Evolutionary conservation across 768 basidiomycete species (phyloP).

Genomic region (Termitomyces sp.): DNA sequence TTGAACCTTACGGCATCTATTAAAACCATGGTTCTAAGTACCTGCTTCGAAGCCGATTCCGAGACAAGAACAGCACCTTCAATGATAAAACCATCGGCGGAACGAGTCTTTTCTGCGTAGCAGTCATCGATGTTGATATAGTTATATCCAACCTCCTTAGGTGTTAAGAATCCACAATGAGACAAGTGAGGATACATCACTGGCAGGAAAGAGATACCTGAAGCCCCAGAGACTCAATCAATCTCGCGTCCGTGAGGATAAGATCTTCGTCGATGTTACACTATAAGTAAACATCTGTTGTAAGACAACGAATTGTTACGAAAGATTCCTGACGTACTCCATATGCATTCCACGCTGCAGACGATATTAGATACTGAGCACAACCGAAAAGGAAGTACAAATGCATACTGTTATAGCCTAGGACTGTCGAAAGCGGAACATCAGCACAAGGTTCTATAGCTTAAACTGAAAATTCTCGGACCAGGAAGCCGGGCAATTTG

Average conservation of each 20-base stretch:
- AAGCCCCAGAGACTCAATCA: conserved; percentile 56
- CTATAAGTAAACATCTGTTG: conserved; percentile 20
- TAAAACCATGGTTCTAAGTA: background rate
- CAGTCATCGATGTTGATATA: conserved; percentile 64
- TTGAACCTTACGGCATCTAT: conserved; percentile 48
- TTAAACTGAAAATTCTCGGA: conserved; percentile 12
- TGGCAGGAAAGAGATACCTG: conserved; percentile 23
- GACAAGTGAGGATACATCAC: background rate
- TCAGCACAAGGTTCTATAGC: background rate
- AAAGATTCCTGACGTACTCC: conserved; percentile 31
- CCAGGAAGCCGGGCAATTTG: conserved; percentile 33
- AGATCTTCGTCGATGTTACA: conserved; percentile 54
- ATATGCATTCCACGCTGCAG: conserved; percentile 64
- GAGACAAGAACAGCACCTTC: conserved; percentile 30
- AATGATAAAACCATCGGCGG: conserved; percentile 42
- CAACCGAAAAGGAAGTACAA: background rate
- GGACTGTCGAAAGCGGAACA: conserved; percentile 25
- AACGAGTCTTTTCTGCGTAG: conserved; percentile 52
- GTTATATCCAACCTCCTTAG: conserved; percentile 51
- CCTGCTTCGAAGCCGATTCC: background rate
- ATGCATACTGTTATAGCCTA: conserved; percentile 60
- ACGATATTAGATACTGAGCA: background rate
- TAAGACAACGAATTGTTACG: background rate
- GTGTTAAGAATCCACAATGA: background rate
- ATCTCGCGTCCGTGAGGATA: conserved; percentile 41